Evolutionary conservation across 2,329 filamentous ascomycete species (phyloP).

Genomic region (Raffaelea albimanens): DNA sequence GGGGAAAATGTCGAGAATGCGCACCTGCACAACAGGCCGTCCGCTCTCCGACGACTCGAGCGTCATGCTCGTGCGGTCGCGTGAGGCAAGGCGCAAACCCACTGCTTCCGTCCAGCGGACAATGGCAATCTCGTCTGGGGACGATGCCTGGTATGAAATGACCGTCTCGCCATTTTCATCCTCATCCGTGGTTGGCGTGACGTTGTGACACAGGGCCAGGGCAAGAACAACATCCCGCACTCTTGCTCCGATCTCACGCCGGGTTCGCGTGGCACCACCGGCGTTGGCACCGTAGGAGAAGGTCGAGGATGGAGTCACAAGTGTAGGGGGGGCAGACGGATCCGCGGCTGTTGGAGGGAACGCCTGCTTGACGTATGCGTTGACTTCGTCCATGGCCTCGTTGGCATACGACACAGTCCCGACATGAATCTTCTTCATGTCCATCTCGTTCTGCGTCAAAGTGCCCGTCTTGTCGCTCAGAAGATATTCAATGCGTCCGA

Average conservation of each 20-base stretch:
- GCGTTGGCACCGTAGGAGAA: conserved; percentile 42
- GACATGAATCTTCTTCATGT: conserved; percentile 97
- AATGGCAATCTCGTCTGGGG: conserved; percentile 96
- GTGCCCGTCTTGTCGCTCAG: conserved; percentile 98
- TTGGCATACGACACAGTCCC: conserved; percentile 97
- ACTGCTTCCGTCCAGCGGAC: conserved; percentile 92
- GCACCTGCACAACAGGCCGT: conserved; percentile 68
- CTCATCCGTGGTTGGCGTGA: conserved; percentile 83
- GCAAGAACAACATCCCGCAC: conserved; percentile 90
- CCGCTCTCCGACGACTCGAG: conserved; percentile 69
- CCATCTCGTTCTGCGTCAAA: conserved; percentile 95
- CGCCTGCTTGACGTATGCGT: conserved; percentile 74
- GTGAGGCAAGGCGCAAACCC: conserved; percentile 72
- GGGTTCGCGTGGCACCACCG: conserved; percentile 64
- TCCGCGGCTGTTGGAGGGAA: conserved; percentile 39
- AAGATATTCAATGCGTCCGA: conserved; percentile 91
- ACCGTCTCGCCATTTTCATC: conserved; percentile 60
- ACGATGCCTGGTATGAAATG: conserved; percentile 91
- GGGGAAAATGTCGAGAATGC: conserved; percentile 88
- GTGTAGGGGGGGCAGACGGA: conserved; percentile 10
- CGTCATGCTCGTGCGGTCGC: conserved; percentile 78
- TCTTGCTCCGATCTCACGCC: conserved; percentile 85
- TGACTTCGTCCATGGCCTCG: conserved; percentile 97
- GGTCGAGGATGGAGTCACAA: conserved; percentile 70
- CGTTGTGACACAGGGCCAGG: conserved; percentile 90